phyloP scores from a whole-genome alignment of 2,329 filamentous ascomycete species.

The Xylariaceae sp. region DNA sequence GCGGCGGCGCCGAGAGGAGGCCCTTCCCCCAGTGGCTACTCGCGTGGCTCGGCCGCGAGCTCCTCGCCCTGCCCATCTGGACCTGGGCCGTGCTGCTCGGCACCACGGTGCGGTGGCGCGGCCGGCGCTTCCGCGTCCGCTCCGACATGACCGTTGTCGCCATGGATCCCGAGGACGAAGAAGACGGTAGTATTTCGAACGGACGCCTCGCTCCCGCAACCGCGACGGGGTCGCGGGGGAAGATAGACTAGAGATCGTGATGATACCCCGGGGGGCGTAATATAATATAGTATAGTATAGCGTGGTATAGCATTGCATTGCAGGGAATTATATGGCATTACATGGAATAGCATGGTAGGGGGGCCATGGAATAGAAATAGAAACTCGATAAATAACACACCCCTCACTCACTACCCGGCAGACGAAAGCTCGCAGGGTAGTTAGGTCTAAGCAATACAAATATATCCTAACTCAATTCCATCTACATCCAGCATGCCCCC shows the following conservation, averaged over 20 bases:
- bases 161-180: constrained; percentile 30
- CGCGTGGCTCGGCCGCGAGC: constrained; percentile 84
- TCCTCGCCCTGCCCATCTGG: constrained; percentile 87
- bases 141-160: constrained; percentile 78
- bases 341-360: no score
- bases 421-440: no score
- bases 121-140: constrained; percentile 77
- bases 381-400: no score
- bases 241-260: constrained; percentile 20
- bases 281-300: constrained; percentile 8
- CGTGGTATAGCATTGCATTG: no score
- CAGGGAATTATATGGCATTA: no score
- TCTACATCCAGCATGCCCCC: no score
- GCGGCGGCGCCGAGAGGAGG: constrained; percentile 50
- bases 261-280: constrained; percentile 20
- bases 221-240: constrained; percentile 13
- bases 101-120: constrained; percentile 84
- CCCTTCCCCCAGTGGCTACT: constrained; percentile 71
- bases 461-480: no score
- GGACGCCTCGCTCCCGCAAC: no score
- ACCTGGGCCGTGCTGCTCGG: constrained; percentile 87
- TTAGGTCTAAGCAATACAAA: no score
- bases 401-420: no score
- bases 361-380: neutral
- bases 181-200: constrained; percentile 1